phyloP scores from a whole-genome alignment of 805 yeast genomes.

The Limtongozyma cylindracea region DNA sequence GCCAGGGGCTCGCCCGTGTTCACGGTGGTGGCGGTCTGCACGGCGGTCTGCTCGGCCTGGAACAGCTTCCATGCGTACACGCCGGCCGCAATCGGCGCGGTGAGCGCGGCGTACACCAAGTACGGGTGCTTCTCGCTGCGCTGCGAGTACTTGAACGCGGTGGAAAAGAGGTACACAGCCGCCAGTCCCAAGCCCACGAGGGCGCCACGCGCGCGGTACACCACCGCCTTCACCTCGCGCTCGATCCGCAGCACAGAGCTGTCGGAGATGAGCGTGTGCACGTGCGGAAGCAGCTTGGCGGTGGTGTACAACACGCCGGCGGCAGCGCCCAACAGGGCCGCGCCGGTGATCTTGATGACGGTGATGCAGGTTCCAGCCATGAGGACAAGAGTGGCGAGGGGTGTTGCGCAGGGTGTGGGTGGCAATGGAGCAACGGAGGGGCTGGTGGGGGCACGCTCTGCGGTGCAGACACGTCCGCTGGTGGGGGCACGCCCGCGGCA shows the following conservation, averaged over 20 bases:
- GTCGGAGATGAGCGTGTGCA: conserved; percentile 7
- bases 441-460: too few relatives aligned
- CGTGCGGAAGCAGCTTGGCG: conserved; percentile 11
- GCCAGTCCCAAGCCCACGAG: conserved; percentile 66
- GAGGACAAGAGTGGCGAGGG: conserved; percentile 1
- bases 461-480: too few relatives aligned
- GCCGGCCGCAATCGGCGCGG: conserved; percentile 24
- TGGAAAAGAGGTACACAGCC: conserved; percentile 17
- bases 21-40: too few relatives aligned
- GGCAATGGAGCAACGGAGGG: too few relatives aligned
- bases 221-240: conserved; percentile 96
- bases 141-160: conserved; percentile 34
- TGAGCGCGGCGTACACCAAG: conserved; percentile 34
- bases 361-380: conserved; percentile 11
- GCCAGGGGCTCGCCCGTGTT: too few relatives aligned
- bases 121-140: conserved; percentile 42
- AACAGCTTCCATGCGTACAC: too few relatives aligned
- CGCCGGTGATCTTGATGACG: conserved; percentile 33
- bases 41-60: too few relatives aligned
- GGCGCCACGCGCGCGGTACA: conserved; percentile 99
- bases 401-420: too few relatives aligned
- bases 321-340: conserved; percentile 41
- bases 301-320: conserved; percentile 24
- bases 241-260: too few relatives aligned
- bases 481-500: too few relatives aligned